These are phyloP conservation scores for Mortierella sp. DNA, from an alignment of 371 early-diverging fungal species.

Conservation along the genomic window DNA sequence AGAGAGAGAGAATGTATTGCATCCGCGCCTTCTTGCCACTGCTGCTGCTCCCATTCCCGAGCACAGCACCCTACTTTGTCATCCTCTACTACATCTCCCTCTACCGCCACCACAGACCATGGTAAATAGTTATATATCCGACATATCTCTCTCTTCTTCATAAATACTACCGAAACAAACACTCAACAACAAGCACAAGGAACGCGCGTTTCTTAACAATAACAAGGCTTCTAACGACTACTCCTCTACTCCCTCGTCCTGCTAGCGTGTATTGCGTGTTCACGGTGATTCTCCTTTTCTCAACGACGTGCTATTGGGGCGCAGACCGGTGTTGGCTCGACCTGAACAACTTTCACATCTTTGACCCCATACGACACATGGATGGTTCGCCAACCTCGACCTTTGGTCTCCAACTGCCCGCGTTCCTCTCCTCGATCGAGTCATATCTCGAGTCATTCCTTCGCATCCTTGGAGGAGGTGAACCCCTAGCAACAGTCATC, in stretches of 20 bases:
- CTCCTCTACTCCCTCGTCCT: background rate
- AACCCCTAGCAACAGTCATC: slow-evolving; percentile 40
- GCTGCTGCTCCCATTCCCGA: slow-evolving; percentile 75
- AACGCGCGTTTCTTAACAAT: background rate
- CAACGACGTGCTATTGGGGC: slow-evolving; percentile 80
- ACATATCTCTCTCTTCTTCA: no score
- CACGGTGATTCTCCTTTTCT: slow-evolving; percentile 69
- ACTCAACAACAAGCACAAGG: background rate
- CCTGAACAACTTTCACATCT: slow-evolving; percentile 58
- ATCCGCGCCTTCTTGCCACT: slow-evolving; percentile 77
- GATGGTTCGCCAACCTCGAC: slow-evolving; percentile 50
- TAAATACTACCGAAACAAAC: no score
- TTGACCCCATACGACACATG: slow-evolving; percentile 41
- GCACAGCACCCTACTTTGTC: slow-evolving; percentile 76
- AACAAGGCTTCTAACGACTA: background rate
- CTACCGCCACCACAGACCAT: slow-evolving; percentile 75
- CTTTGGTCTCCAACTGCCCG: slow-evolving; percentile 43
- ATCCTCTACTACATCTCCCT: slow-evolving; percentile 72
- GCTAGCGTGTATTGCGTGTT: slow-evolving; percentile 68
- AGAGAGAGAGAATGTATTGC: slow-evolving; percentile 63
- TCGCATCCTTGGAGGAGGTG: slow-evolving; percentile 40
- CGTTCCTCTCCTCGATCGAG: slow-evolving; percentile 34
- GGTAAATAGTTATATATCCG: slow-evolving; percentile 59
- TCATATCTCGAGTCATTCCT: slow-evolving; percentile 24
- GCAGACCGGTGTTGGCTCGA: slow-evolving; percentile 78